Evolutionary conservation across 768 basidiomycete genomes (phyloP), one percentile per base, ranked within the genome.

Genomic region (Pleurotus ostreatus): DNA sequence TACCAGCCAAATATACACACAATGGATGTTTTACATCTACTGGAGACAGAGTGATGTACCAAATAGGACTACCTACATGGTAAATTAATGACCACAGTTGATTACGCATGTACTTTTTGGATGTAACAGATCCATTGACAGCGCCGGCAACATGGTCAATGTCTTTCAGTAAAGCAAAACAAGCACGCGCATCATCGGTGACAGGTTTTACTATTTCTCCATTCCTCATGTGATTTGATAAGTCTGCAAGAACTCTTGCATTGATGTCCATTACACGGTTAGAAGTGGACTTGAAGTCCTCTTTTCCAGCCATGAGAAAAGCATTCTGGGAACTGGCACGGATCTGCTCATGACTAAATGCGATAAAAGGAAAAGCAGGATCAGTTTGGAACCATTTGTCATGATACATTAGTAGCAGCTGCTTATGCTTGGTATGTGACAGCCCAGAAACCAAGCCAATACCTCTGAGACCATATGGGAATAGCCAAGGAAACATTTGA

Each of bases 31-130:
- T 61, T 20, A 13, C 3, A 16, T 41, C 40, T 13, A 16, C 40
- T 41, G 40, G 40, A 13, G 8, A 41, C 16, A 41, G 55, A 1
- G 72, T 73, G 2, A 70, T 62, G 56, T 58, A 70, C 69, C 69
- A 70, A 1, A 46, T 51, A 11, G 30, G 20, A 46, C 20, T 46
- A 46, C 23, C 23, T 23, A 23, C 23, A 23, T 23, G 23, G 23
- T 23, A 23, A 23, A 23, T 23, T 23, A 23, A 22, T 7, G 68
- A 68, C 68, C 67, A 72, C 0, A 71, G 63, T 46, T 74, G 70
- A 62, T 64, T 67, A 2, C 62, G 25, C 57, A 64, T 62, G 37
- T 65, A 60, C 16, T 41, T 41, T 16, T 41, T 41, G 40, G 13
- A 13, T 12, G 40, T 41, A 13, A 41, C 40, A 41, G 69, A 69